Evolutionary conservation across 2,329 filamentous ascomycete species (phyloP), one percentile per base, ranked within the genome.

Genomic region (Sclerotinia spermophila): DNA sequence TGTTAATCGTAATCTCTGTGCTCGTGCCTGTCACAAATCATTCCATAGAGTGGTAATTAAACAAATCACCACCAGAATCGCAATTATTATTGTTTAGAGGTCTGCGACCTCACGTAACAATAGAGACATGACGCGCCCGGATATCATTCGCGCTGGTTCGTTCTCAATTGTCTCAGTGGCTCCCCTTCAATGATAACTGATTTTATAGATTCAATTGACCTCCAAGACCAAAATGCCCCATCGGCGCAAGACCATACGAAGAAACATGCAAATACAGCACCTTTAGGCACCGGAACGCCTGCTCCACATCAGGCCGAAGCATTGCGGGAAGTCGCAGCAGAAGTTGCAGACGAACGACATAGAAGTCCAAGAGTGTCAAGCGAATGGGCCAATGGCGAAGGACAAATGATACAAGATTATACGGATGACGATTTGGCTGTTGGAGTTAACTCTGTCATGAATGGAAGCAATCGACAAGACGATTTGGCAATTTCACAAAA

Each of bases 191-290:
- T 62, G 61, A 62, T 45, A 65, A 45, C 67, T 80, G 76, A 56
- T 67, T 71, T 72, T 61, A 71, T 82, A 97, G 95, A 98, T 84
- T 96, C 95, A 73, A 92, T 97, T 82, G 96, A 98, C 83, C 89
- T 98, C 67, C 96, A 98, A 86, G 89, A 93, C 82, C 92, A 89
- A 79, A 84, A 90, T 78, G 85, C 91, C 71, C 93, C 94, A 45
- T 96, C 94, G 60, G 93, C 95, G 53, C 87, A 97, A 83, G 91
- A 94, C 79, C 94, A 97, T 81, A 84, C 86, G 24, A 84, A 84
- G 75, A 86, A 87, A 78, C 83, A 83, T 69, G 79, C 81, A 71
- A 82, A 84, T 75, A 82, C 84, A 74, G 81, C 82, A 71, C 85
- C 83, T 71, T 82, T 85, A 76, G 87, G 82, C 73, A 82, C 74